Evolutionary conservation across 2,329 filamentous ascomycete species (phyloP), one percentile per base, ranked within the genome.

Genomic region (Sphaceloma murrayae): DNA sequence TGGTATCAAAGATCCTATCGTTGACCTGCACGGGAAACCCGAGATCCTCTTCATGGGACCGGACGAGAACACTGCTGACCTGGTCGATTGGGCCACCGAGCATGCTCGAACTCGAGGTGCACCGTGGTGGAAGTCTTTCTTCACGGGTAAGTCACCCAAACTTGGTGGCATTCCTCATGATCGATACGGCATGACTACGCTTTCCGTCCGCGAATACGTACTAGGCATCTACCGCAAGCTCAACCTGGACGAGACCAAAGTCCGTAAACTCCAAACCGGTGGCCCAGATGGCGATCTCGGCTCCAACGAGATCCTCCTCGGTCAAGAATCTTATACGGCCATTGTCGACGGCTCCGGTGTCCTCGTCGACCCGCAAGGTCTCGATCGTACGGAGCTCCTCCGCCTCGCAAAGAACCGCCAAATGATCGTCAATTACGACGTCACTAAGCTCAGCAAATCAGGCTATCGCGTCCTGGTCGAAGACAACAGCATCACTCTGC

Each of bases 51-150:
- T 98, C 73, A 85, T 98, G 86, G 91, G 91, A 24, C 91, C 91
- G 1, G 91, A 98, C 54, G 91, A 98, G 78, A 98, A 98, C 68
- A 98, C 91, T 1, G 91, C 91, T 16, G 86, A 94, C 58, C 74
- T 98, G 24, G 91, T 98, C 42, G 80, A 98, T 66, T 98, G 91
- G 91, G 91, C 91, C n/a, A 98, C 91, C 1, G 82, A 91, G 64
- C 91, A 98, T 63, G 91, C 91, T 49, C 78, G 86, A 43, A 69
- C 70, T 49, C 80, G 91, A 55, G 87, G 87, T 34, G 91, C 91
- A 3, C 86, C 87, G 19, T 98, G 89, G 86, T 98, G 91, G 91
- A 98, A 98, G 73, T 98, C 91, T 0, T 98, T 98, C 77, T 98
- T 98, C 74, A 98, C 91, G 2, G 91, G 91, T 58, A 98, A 98